These are phyloP conservation scores for Meyerozyma carpophila DNA, from an alignment of 1,139 yeast genomes.

Conservation along the genomic window DNA sequence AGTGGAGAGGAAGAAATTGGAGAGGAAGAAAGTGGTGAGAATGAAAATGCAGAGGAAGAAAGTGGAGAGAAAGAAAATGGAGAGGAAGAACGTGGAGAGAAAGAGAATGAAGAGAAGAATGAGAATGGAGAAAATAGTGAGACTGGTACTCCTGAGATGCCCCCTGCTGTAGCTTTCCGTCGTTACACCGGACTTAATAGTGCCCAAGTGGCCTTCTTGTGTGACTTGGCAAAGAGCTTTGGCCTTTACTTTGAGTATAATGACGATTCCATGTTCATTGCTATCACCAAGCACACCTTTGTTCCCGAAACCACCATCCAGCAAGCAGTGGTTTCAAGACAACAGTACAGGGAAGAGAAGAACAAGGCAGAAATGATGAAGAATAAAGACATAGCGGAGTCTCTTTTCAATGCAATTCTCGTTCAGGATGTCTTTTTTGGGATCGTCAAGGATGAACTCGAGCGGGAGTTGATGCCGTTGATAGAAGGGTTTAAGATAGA, in stretches of 20 bases:
- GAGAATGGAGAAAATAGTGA: neutral
- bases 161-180: slow-evolving; percentile 18
- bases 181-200: slow-evolving; percentile 71
- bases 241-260: slow-evolving; percentile 66
- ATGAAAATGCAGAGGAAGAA: too few species aligned
- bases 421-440: slow-evolving; percentile 54
- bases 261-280: slow-evolving; percentile 67
- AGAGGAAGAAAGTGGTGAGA: too few species aligned
- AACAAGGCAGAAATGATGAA: slow-evolving; percentile 17
- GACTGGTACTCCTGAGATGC: too few species aligned
- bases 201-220: slow-evolving; percentile 68
- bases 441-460: slow-evolving; percentile 41
- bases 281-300: slow-evolving; percentile 30
- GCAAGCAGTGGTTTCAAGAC: slow-evolving; percentile 22
- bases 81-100: too few species aligned
- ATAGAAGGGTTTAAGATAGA: slow-evolving; percentile 13
- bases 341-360: slow-evolving; percentile 25
- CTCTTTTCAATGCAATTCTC: slow-evolving; percentile 46
- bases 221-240: slow-evolving; percentile 57
- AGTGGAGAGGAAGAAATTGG: neutral
- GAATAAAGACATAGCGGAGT: slow-evolving; percentile 16
- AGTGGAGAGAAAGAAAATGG: too few species aligned
- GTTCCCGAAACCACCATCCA: slow-evolving; percentile 26
- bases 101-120: neutral
- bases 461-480: slow-evolving; percentile 22